phyloP scores from a whole-genome alignment of 768 basidiomycete species.

The Lyophyllum atratum region DNA sequence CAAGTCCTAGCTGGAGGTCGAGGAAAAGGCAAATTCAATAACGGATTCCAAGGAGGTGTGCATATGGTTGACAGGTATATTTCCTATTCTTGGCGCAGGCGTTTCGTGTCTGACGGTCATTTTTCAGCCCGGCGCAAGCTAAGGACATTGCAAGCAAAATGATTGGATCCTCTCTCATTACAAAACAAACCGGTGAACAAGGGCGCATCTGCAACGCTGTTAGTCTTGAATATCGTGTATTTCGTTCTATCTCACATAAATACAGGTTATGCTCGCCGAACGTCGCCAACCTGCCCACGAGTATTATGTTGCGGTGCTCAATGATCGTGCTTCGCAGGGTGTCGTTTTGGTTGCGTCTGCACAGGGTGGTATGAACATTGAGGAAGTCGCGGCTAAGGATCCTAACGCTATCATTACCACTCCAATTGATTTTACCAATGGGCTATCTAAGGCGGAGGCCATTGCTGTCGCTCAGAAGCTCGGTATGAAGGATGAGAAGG shows the following conservation, averaged over 20 bases:
- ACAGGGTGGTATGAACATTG: slow-evolving; percentile 99
- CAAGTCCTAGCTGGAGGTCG: slow-evolving; percentile 98
- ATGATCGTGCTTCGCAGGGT: slow-evolving; percentile 87
- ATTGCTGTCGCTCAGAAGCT: slow-evolving; percentile 83
- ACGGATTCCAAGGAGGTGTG: slow-evolving; percentile 96
- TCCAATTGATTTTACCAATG: slow-evolving; percentile 82
- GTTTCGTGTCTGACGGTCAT: slow-evolving; percentile 3
- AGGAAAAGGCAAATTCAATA: slow-evolving; percentile 96
- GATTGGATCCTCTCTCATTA: slow-evolving; percentile 94
- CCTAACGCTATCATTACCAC: slow-evolving; percentile 95
- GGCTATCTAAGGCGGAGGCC: slow-evolving; percentile 73
- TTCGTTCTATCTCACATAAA: slow-evolving; percentile 1
- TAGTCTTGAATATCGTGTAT: slow-evolving; percentile 27
- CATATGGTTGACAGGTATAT: slow-evolving; percentile 86
- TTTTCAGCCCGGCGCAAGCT: slow-evolving; percentile 90
- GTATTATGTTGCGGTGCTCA: slow-evolving; percentile 96
- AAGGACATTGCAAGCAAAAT: slow-evolving; percentile 87
- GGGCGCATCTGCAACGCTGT: slow-evolving; percentile 97
- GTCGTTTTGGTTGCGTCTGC: slow-evolving; percentile 92
- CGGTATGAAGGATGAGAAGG: slow-evolving; percentile 75
- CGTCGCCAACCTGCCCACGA: slow-evolving; percentile 92
- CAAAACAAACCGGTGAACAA: slow-evolving; percentile 94
- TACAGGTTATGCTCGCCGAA: slow-evolving; percentile 96
- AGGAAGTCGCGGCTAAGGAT: slow-evolving; percentile 97
- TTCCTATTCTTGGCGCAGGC: slow-evolving; percentile 1